Conservation (phyloP, 2,329 filamentous ascomycete genomes). For the Aspergillus ustus region DNA sequence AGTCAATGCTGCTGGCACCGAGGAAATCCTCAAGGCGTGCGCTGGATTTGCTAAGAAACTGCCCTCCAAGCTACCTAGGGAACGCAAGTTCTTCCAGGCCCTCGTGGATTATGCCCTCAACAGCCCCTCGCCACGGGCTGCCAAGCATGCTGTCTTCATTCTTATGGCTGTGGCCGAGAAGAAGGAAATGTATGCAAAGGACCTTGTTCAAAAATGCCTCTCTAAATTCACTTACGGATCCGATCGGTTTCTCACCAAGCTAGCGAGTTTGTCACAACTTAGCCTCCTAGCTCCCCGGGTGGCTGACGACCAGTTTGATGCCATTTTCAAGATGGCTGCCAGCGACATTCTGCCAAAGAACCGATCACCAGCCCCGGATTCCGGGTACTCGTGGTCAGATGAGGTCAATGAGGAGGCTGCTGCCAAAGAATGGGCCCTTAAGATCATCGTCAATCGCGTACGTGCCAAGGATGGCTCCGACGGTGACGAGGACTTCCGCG, state of each 20-base stretch:
- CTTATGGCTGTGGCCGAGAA: conserved; percentile 76
- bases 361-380: conserved; percentile 59
- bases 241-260: conserved; percentile 69
- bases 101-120: conserved; percentile 82
- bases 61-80: conserved; percentile 78
- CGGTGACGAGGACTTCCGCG: conserved; percentile 50
- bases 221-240: conserved; percentile 74
- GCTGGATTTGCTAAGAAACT: conserved; percentile 88
- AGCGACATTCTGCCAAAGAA: conserved; percentile 74
- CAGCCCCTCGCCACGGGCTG: conserved; percentile 78
- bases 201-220: conserved; percentile 76
- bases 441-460: conserved; percentile 83
- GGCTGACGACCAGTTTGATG: conserved; percentile 73
- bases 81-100: conserved; percentile 79
- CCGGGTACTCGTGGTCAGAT: conserved; percentile 68
- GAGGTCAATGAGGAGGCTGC: conserved; percentile 80
- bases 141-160: conserved; percentile 93
- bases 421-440: conserved; percentile 82
- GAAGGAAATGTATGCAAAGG: conserved; percentile 84
- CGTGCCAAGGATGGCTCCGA: conserved; percentile 64
- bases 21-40: conserved; percentile 91
- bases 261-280: conserved; percentile 65
- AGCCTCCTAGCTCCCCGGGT: conserved; percentile 75
- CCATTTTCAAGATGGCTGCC: conserved; percentile 78
- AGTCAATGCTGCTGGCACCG: conserved; percentile 72